Evolutionary conservation across 1,139 yeast species (phyloP).

Genomic region (Blastobotrys malaysiensis): DNA sequence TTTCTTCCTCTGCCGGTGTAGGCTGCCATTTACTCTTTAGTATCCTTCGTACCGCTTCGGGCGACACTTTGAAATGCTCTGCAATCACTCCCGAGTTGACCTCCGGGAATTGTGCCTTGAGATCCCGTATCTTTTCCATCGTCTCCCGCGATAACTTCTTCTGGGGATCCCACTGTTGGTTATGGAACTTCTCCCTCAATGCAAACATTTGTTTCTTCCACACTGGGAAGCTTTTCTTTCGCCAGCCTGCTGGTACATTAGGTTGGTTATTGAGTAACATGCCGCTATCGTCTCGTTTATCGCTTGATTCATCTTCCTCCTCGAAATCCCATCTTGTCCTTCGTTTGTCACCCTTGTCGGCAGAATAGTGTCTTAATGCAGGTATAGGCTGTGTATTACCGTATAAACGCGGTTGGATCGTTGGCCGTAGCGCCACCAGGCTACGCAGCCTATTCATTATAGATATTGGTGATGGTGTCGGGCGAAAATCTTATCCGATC

Average conservation of each 20-base stretch:
- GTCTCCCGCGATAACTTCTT: slow-evolving; percentile 63
- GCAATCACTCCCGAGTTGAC: slow-evolving; percentile 58
- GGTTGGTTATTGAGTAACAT: slow-evolving; percentile 10
- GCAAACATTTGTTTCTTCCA: slow-evolving; percentile 71
- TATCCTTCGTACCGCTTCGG: slow-evolving; percentile 79
- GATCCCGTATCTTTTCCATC: slow-evolving; percentile 56
- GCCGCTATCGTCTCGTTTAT: slow-evolving; percentile 8
- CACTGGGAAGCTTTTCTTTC: slow-evolving; percentile 40
- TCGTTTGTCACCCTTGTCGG: background rate
- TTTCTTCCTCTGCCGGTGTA: slow-evolving; percentile 43
- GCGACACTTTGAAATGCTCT: slow-evolving; percentile 61
- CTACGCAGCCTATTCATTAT: background rate
- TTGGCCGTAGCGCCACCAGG: background rate
- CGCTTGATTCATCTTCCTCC: background rate
- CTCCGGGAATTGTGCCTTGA: slow-evolving; percentile 53
- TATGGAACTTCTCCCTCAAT: slow-evolving; percentile 52
- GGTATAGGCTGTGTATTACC: background rate
- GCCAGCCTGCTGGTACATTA: slow-evolving; percentile 42
- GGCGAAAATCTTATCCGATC: background rate
- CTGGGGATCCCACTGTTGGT: slow-evolving; percentile 61
- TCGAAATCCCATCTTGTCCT: background rate
- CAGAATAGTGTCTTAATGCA: background rate
- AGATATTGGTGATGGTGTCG: background rate
- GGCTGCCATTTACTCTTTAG: slow-evolving; percentile 77
- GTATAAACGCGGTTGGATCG: background rate